Conservation (phyloP, 768 basidiomycete species). For the Mycena rebaudengoi region DNA sequence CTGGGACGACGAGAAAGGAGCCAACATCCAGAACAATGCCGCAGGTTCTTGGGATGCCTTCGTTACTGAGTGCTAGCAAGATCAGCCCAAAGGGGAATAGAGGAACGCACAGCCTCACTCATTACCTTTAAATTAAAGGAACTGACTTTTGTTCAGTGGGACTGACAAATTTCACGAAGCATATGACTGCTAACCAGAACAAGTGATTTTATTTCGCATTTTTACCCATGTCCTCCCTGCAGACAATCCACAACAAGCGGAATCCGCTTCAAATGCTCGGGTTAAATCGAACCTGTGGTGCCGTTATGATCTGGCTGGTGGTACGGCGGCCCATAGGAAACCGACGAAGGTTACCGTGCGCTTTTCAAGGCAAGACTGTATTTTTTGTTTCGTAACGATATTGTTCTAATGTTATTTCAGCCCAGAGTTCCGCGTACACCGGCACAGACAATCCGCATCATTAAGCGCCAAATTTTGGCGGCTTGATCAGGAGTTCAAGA, state of each 20-base stretch:
- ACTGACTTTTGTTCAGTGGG: not conserved
- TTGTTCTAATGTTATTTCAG: not conserved
- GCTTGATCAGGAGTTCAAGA: constrained; percentile 28
- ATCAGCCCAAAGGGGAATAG: too few species aligned
- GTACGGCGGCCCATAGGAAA: constrained; percentile 29
- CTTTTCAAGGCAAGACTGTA: not conserved
- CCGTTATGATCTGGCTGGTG: constrained; percentile 34
- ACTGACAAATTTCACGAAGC: constrained; percentile 22
- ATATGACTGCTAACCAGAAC: constrained; percentile 34
- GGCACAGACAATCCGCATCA: not conserved
- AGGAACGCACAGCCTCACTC: too few species aligned
- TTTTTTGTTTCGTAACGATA: not conserved
- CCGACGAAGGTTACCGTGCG: constrained; percentile 9
- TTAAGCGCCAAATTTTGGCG: constrained; percentile 2
- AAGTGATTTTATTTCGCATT: constrained; percentile 37
- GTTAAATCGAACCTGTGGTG: constrained; percentile 33
- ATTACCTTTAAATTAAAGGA: not conserved
- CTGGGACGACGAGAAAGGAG: not conserved
- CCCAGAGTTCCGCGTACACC: not conserved
- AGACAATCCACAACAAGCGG: constrained; percentile 45
- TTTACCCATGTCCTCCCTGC: constrained; percentile 35
- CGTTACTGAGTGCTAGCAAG: too few species aligned
- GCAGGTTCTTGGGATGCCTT: not conserved
- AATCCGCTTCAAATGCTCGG: constrained; percentile 35
- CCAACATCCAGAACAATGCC: not conserved